These are phyloP conservation scores for Filosporella fistucella DNA, from an alignment of 495 filamentous ascomycete genomes.

Conservation along the genomic window DNA sequence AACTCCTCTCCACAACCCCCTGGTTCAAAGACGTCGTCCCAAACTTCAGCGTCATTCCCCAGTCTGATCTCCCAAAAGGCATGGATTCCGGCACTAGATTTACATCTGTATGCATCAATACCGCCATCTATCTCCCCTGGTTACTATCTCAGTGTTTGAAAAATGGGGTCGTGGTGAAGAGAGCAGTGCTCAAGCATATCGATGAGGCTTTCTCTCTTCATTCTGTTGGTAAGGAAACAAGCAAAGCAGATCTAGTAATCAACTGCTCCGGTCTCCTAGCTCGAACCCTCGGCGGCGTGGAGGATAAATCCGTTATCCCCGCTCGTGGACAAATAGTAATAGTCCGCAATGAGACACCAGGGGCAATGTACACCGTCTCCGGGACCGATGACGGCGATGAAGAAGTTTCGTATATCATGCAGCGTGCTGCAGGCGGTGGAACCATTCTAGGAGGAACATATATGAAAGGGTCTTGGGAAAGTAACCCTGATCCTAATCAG, in stretches of 20 bases:
- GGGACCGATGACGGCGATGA: constrained; percentile 79
- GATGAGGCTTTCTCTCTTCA: constrained; percentile 62
- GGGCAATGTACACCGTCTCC: constrained; percentile 62
- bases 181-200: constrained; percentile 61
- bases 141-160: constrained; percentile 70
- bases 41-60: constrained; percentile 56
- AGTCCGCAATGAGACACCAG: constrained; percentile 73
- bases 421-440: constrained; percentile 69
- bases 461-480: constrained; percentile 78
- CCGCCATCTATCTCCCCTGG: constrained; percentile 81
- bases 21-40: constrained; percentile 82
- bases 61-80: constrained; percentile 50
- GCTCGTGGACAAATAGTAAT: constrained; percentile 84
- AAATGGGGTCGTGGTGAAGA: constrained; percentile 60
- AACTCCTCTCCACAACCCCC: constrained; percentile 62
- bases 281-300: constrained; percentile 73
- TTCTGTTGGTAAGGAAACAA: constrained; percentile 51
- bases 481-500: constrained; percentile 72
- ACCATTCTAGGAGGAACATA: constrained; percentile 88
- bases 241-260: constrained; percentile 62
- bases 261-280: constrained; percentile 86
- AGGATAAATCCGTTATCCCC: constrained; percentile 69
- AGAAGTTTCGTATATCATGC: constrained; percentile 87
- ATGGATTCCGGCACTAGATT: constrained; percentile 67
- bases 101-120: constrained; percentile 88